Base-by-base conservation (phyloP, 495 filamentous ascomycete species). In the Penicillium psychrofluorescens region DNA sequence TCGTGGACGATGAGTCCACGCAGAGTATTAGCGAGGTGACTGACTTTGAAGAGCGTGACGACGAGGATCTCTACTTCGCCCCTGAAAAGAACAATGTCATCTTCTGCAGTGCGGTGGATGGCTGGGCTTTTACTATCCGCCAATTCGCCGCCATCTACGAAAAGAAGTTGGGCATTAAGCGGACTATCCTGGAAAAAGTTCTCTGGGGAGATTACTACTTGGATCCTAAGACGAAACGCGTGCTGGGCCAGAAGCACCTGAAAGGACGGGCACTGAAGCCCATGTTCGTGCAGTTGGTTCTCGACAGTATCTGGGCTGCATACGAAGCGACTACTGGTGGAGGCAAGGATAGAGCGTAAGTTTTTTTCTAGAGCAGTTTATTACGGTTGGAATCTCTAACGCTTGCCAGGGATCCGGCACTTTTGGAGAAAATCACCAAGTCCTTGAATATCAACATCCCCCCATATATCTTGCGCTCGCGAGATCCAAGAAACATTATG, bases 41-140 rank as follows among this genome's bases (percentile, higher is more conserved):
- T 1, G 79, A 86, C 42, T 99, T 87, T 46, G 82, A 95, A 59
- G 92, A 96, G 56, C 83, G 80, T 53, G 92, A 97, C 56, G 92
- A 99, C 59, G 92, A 97, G 54, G 90, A 95, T 59, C 78, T 99
- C 30, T 99, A 99, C 61, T 99, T 99, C 67, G 88, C 90, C 8
- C 92, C 92, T 0, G 94, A 97, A 60, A 95, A 91, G 55, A 92
- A 95, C 51, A 99, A 99, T 56, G 92, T 99, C 59, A 96, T 99
- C 45, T 99, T 99, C 54, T 87, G 89, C 69, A 95, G 90, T 56
- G 92, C 92, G 27, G 84, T 95, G 39, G 92, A 99, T 57, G 92
- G 94, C 31, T 99, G 92, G 92, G 92, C 92, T 2, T 99, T 97
- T 51, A 99, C 92, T 0, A 78, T 95, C 13, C 79, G 87, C 30